Evolutionary conservation across 192 early-diverging fungal species (phyloP), one percentile per base, ranked within the genome.

Genomic region (Coemansia sp.): DNA sequence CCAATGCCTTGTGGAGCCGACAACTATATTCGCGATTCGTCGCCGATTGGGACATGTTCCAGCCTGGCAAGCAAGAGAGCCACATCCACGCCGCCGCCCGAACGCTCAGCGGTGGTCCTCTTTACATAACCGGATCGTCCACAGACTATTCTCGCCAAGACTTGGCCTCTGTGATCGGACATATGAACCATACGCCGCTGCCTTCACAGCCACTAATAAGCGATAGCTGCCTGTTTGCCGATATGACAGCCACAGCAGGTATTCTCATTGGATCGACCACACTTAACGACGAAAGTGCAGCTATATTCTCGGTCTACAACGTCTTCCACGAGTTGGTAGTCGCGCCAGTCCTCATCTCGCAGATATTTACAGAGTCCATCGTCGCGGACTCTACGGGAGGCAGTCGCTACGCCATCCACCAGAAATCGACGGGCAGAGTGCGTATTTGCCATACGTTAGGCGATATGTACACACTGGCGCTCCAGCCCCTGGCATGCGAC

Each of bases 21-120:
- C 31, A 42, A 11, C 51, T 85, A 17, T 19, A 39, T 3, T 31
- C n/a, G 14, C 54, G 56, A 13, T 63, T 75, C 64, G 63, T 62
- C 21, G 60, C 62, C 0, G 87, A 88, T 59, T 88, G 87, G 86
- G 87, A 88, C 44, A 88, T 88, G 87, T 88, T 87, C 54, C 68
- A 82, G 64, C 78, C 85, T n/a, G 62, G 74, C 6, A 73, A 70
- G 39, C 40, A 39, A 6, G 85, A 80, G 34, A 80, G 85, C 33
- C 73, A 65, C 16, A 75, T 73, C 35, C 87, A 88, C 69, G 85
- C 85, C 2, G 70, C 69, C 16, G 67, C 81, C 14, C 84, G 87
- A 14, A 64, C 70, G 19, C 63, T 89, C 3, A 84, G 81, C 59
- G 87, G 85, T 8, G 84, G 87, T 0, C 85, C 82, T n/a, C 56